Base-by-base conservation (phyloP, 2,329 filamentous ascomycete species). In the Phaeomoniella chlamydospora region DNA sequence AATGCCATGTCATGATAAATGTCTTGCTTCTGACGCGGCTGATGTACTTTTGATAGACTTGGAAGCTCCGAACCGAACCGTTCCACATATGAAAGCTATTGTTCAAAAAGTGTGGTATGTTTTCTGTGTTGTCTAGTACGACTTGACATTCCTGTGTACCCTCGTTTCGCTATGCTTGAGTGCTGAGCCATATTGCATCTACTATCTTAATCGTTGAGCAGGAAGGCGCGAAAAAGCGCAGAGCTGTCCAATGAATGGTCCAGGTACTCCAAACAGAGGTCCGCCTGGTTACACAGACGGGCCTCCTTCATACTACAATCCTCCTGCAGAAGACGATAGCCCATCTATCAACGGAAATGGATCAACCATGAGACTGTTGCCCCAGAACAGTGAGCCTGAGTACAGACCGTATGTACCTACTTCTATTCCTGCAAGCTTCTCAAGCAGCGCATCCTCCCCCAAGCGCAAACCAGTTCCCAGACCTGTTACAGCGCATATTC, bases 291-390 rank as follows among this genome's bases (percentile, higher is more conserved):
- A 62, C 36, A 50, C 52, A 33, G 61, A 64, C n/a, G 58, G 57
- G 35, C 59, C 60, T 15, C 61, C 61, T 15, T 53, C 56, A 4
- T 63, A 64, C 43, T 43, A 46, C 19, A 37, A 44, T 18, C 36
- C 39, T 26, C 37, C 40, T 49, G 55, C 30, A 43, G 51, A 43
- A 48, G 57, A 40, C 38, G 52, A 35, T 31, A 43, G 10, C 51
- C 52, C 10, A 49, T 49, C 34, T 39, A 56, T 38, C 47, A 53
- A 36, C 29, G 47, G 51, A 10, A 54, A 57, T 47, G 52, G 53
- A 15, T 49, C 57, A 5, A 62, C 63, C 0, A 60, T 66, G 59
- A 56, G 62, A 26, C 45, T 67, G 40, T 45, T 67, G 17, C 61
- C 62, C 4, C 56, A 56, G 6, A 54, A 48, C 18, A 48, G 54